A percentile compares a stretch with the other conserved stretches of the same genome.
phyloP scores from a whole-genome alignment of 163 green algal species.

The Picocystis sp. region DNA sequence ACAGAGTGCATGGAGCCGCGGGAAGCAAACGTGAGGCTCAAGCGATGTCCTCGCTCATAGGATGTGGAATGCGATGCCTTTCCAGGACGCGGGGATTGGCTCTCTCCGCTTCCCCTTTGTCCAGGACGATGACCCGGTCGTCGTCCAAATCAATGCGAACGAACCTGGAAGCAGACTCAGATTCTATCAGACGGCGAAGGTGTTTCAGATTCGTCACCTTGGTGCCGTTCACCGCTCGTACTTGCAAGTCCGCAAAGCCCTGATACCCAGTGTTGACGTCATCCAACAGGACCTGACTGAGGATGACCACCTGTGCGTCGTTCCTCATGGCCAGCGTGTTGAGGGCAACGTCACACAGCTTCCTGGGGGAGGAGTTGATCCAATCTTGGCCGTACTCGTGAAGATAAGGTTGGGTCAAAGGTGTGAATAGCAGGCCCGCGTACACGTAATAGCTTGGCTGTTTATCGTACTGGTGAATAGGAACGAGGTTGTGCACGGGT shows the following conservation, averaged over 20 bases:
- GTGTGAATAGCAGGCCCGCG: constrained; percentile 34
- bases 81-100: too few relatives aligned
- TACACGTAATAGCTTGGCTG: constrained; percentile 38
- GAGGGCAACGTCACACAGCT: constrained; percentile 38
- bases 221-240: constrained; percentile 19
- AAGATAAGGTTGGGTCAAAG: constrained; percentile 40
- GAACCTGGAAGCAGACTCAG: too few relatives aligned
- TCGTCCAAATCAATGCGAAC: too few relatives aligned
- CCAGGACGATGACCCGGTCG: too few relatives aligned
- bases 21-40: too few relatives aligned
- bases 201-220: constrained; percentile 38
- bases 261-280: constrained; percentile 46
- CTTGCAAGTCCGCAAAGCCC: constrained; percentile 29
- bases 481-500: constrained; percentile 31
- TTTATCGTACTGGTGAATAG: constrained; percentile 33
- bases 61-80: too few relatives aligned
- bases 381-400: constrained; percentile 47
- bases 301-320: constrained; percentile 30
- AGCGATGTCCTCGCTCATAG: too few relatives aligned
- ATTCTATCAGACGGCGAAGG: constrained; percentile 24
- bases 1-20: too few relatives aligned
- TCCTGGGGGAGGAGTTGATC: constrained; percentile 19
- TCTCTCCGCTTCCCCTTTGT: too few relatives aligned
- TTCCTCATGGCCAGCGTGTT: constrained; percentile 22
- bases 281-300: constrained; percentile 38